Conservation (phyloP, 164 flowering plant species). For the Umbellularia californica region DNA sequence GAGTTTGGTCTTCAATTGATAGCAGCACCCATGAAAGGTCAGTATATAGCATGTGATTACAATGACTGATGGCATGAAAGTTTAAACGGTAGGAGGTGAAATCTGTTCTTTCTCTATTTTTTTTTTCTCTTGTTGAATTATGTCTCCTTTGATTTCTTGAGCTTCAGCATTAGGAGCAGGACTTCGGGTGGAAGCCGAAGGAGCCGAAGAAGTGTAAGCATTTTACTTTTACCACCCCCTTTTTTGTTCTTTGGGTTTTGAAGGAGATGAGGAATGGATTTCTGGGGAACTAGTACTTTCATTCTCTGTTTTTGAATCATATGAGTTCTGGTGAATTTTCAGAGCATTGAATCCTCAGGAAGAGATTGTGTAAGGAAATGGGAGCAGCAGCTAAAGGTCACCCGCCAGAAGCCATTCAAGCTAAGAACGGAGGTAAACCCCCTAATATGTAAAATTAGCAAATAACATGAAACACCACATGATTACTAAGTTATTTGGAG, state of each 20-base stretch:
- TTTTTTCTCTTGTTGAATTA: constrained; percentile 9
- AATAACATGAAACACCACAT: background rate
- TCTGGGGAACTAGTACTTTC: background rate
- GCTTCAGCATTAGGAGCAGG: constrained; percentile 47
- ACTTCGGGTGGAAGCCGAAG: constrained; percentile 54
- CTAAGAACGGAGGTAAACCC: constrained; percentile 75
- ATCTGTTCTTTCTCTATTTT: background rate
- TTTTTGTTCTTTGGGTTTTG: background rate
- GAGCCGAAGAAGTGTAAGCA: constrained; percentile 74
- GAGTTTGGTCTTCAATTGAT: constrained; percentile 61
- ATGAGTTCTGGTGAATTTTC: constrained; percentile 6
- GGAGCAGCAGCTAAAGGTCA: constrained; percentile 58
- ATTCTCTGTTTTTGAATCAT: background rate
- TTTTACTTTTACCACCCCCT: background rate
- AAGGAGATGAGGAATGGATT: background rate
- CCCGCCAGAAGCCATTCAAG: constrained; percentile 74
- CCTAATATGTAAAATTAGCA: background rate
- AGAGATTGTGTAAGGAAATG: constrained; percentile 49
- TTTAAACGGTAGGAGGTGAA: constrained; percentile 1
- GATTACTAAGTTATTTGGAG: background rate
- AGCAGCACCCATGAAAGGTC: constrained; percentile 52
- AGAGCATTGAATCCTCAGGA: constrained; percentile 76
- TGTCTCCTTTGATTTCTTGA: constrained; percentile 1
- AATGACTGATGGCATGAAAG: background rate
- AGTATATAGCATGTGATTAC: constrained; percentile 6